These are phyloP conservation scores for Hanseniaspora singularis DNA, from an alignment of 805 yeast genomes.

Conservation along the genomic window DNA sequence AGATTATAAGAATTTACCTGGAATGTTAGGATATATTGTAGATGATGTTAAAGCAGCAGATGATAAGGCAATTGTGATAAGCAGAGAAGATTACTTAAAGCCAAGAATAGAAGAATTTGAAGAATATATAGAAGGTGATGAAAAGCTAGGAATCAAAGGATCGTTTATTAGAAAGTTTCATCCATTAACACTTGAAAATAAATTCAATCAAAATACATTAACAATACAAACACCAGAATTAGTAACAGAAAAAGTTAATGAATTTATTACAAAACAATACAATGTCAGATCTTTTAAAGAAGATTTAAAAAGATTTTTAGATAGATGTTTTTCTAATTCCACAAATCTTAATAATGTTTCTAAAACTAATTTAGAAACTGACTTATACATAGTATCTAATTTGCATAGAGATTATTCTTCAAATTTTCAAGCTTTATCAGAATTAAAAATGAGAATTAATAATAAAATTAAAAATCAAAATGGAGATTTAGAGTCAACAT, in stretches of 20 bases:
- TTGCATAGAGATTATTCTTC: slow-evolving; percentile 75
- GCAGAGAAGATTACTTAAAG: background rate
- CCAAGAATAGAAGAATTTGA: background rate
- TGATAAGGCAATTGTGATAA: background rate
- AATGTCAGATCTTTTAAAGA: background rate
- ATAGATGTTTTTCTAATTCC: background rate
- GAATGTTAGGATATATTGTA: slow-evolving; percentile 9
- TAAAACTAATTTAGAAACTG: slow-evolving; percentile 43
- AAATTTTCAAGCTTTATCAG: slow-evolving; percentile 50
- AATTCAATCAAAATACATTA: slow-evolving; percentile 1
- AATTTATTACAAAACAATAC: background rate
- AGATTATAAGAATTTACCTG: background rate
- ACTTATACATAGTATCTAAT: slow-evolving; percentile 67
- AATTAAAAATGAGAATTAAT: slow-evolving; percentile 48
- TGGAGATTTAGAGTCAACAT: background rate
- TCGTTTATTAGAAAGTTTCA: background rate
- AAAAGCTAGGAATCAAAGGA: background rate
- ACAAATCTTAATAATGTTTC: slow-evolving; percentile 1
- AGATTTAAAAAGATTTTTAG: slow-evolving; percentile 1
- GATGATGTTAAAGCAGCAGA: background rate
- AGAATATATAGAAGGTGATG: background rate
- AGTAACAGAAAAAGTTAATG: background rate
- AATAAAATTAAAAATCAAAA: slow-evolving; percentile 21
- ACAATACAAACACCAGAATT: background rate
- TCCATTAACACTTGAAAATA: slow-evolving; percentile 3